Evolutionary conservation across 305 asterid species (phyloP).

Genomic region (Rubia tinctorum): DNA sequence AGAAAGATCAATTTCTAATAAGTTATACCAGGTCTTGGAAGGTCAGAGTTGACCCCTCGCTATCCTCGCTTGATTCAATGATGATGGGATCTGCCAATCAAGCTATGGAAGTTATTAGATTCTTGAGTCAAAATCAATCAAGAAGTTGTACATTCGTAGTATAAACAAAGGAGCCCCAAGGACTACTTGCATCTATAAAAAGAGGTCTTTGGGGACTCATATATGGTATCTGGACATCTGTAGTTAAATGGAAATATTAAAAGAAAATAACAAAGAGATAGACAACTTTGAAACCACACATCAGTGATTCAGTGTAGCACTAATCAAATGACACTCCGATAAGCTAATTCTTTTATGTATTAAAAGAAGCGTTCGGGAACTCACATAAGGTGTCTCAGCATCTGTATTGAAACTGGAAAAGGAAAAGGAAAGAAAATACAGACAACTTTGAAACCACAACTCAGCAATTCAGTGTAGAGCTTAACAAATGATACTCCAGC

Average conservation of each 20-base stretch:
- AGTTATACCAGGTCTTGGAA: background rate
- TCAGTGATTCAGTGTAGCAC: background rate
- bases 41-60: background rate
- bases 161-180: background rate
- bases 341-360: too few species aligned
- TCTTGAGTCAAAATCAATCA: background rate
- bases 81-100: slow-evolving; percentile 11
- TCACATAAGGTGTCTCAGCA: background rate
- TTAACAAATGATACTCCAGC: background rate
- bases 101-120: background rate
- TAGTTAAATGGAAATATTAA: background rate
- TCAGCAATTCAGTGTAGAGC: background rate
- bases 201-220: too few species aligned
- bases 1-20: slow-evolving; percentile 7
- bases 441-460: background rate
- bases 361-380: background rate
- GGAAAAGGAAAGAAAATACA: background rate
- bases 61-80: background rate
- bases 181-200: background rate
- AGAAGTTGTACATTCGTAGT: background rate
- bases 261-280: background rate
- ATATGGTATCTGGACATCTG: background rate
- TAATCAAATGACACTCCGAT: background rate
- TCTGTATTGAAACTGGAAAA: background rate
- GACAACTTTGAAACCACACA: background rate